These are phyloP conservation scores for Boletus patriciae DNA, from an alignment of 768 basidiomycete genomes.

Conservation along the genomic window DNA sequence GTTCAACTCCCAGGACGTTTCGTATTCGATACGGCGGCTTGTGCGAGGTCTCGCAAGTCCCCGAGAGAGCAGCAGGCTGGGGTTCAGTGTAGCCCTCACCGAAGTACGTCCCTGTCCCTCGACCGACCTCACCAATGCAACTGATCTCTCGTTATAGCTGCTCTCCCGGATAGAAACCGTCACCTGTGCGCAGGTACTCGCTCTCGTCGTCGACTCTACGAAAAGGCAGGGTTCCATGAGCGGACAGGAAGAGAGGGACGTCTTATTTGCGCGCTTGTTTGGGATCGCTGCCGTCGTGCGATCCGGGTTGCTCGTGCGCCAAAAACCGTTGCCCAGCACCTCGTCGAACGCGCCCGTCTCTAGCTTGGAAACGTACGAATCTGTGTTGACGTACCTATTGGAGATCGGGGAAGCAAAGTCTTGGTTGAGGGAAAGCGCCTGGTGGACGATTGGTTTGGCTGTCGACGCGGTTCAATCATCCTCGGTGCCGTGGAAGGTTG, in stretches of 20 bases:
- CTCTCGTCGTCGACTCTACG: conserved; percentile 71
- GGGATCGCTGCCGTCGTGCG: conserved; percentile 84
- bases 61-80: conserved; percentile 88
- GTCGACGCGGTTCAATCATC: conserved; percentile 59
- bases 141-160: conserved; percentile 49
- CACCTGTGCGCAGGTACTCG: conserved; percentile 71
- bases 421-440: conserved; percentile 89
- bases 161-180: conserved; percentile 76
- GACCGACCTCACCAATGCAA: not conserved
- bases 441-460: conserved; percentile 75
- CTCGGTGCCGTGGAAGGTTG: conserved; percentile 67
- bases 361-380: conserved; percentile 56
- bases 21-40: conserved; percentile 87
- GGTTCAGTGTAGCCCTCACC: conserved; percentile 94
- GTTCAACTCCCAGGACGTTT: conserved; percentile 85
- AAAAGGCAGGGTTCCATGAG: conserved; percentile 75
- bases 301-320: conserved; percentile 76
- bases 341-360: conserved; percentile 54
- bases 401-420: conserved; percentile 78
- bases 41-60: conserved; percentile 88
- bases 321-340: conserved; percentile 51
- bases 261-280: conserved; percentile 89
- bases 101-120: conserved; percentile 58
- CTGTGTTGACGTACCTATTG: conserved; percentile 60
- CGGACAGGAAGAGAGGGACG: conserved; percentile 90